Evolutionary conservation across 345 rosid genomes (phyloP).

Genomic region (Streptanthus diversifolius): DNA sequence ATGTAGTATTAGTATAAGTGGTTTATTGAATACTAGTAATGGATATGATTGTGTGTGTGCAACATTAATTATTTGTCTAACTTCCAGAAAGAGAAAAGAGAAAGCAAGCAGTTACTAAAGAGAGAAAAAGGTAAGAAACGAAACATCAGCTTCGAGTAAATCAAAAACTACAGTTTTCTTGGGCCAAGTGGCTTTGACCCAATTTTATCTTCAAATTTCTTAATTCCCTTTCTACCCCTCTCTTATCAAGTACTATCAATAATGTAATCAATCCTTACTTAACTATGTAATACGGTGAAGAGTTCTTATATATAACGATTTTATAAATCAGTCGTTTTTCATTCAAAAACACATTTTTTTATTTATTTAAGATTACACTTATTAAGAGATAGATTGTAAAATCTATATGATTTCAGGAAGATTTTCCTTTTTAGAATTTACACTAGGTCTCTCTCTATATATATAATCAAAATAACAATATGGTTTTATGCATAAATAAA

Average conservation of each 20-base stretch:
- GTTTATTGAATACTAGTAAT: background rate
- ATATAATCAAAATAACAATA: background rate
- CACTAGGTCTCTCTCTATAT: too few relatives aligned
- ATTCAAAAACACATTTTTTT: background rate
- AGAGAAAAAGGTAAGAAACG: conserved; percentile 26
- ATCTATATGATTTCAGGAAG: background rate
- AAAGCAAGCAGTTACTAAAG: conserved; percentile 36
- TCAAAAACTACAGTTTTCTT: conserved; percentile 72
- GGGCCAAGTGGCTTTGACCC: conserved; percentile 77
- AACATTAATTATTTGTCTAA: conserved; percentile 20
- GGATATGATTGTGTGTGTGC: background rate
- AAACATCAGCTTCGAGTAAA: conserved; percentile 51
- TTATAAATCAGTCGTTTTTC: background rate
- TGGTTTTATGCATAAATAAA: background rate
- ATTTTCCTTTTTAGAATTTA: background rate
- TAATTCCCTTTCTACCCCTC: conserved; percentile 19
- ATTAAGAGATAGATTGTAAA: background rate
- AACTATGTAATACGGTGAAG: background rate
- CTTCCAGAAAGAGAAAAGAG: background rate
- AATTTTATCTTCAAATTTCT: conserved; percentile 5
- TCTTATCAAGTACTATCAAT: background rate
- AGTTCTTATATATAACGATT: background rate
- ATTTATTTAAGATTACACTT: background rate
- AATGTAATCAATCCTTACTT: background rate
- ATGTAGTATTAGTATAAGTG: background rate